Evolutionary conservation across 805 yeast species (phyloP).

Genomic region (Torulaspora quercuum): DNA sequence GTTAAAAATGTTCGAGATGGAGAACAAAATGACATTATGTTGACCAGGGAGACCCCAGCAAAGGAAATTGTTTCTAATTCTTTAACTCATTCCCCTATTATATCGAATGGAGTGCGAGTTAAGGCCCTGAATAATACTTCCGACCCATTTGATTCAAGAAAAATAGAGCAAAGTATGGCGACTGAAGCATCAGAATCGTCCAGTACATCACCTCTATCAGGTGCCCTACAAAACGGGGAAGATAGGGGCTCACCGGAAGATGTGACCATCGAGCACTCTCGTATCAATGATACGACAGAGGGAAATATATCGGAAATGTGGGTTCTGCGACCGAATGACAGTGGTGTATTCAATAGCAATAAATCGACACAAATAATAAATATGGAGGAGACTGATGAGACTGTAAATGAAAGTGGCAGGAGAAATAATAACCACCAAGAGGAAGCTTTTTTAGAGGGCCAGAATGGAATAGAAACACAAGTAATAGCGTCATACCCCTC

Average conservation of each 20-base stretch:
- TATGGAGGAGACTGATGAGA: constrained; percentile 15
- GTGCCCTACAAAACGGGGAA: not conserved
- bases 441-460: not conserved
- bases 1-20: too few relatives aligned
- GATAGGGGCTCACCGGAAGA: constrained; percentile 4
- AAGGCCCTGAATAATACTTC: too few relatives aligned
- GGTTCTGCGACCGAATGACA: constrained; percentile 15
- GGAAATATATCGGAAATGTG: constrained; percentile 19
- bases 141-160: too few relatives aligned
- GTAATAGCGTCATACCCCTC: constrained; percentile 11
- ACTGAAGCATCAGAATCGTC: constrained; percentile 1
- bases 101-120: too few relatives aligned
- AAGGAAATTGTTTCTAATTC: too few relatives aligned
- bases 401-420: not conserved
- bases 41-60: too few relatives aligned
- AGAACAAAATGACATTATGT: too few relatives aligned
- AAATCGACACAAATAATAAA: constrained; percentile 24
- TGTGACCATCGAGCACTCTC: constrained; percentile 8
- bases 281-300: constrained; percentile 22
- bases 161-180: too few relatives aligned
- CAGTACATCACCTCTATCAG: not conserved
- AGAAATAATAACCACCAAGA: not conserved
- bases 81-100: too few relatives aligned
- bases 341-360: constrained; percentile 13
- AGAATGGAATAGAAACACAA: constrained; percentile 13